Evolutionary conservation across 768 basidiomycete species (phyloP).

Genomic region (Suillus subluteus): DNA sequence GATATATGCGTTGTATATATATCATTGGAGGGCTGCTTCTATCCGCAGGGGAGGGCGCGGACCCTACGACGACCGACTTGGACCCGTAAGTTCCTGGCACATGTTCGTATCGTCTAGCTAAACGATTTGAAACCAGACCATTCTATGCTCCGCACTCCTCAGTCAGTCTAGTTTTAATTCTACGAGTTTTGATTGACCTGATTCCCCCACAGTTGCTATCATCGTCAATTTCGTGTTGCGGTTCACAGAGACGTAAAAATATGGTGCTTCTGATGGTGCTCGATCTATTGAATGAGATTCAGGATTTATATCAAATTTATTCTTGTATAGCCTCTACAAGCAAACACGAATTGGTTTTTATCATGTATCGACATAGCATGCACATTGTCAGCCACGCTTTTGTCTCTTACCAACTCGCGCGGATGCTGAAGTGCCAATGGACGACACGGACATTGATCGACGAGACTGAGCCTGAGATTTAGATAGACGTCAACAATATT

Average conservation of each 20-base stretch:
- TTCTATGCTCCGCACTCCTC: constrained; percentile 82
- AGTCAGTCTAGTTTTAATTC: constrained; percentile 44
- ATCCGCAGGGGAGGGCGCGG: constrained; percentile 91
- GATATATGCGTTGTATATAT: constrained; percentile 93
- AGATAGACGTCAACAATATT: constrained; percentile 3
- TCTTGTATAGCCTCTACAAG: constrained; percentile 18
- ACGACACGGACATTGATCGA: constrained; percentile 75
- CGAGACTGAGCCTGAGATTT: constrained; percentile 42
- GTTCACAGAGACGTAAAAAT: constrained; percentile 50
- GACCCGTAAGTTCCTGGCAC: constrained; percentile 71
- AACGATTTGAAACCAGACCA: constrained; percentile 53
- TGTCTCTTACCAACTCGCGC: constrained; percentile 61
- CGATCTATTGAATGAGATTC: neutral
- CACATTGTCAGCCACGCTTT: constrained; percentile 46
- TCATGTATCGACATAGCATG: constrained; percentile 7
- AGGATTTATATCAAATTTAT: constrained; percentile 3
- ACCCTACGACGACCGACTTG: constrained; percentile 95
- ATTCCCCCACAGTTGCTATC: constrained; percentile 63
- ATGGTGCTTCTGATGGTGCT: neutral
- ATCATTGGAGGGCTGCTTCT: constrained; percentile 94
- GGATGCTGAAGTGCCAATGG: constrained; percentile 68
- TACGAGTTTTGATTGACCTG: constrained; percentile 1
- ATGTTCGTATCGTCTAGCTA: constrained; percentile 13
- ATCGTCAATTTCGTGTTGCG: constrained; percentile 85
- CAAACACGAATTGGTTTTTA: constrained; percentile 14